Evolutionary conservation across 2,329 filamentous ascomycete species (phyloP).

Genomic region (Fusarium dimerum): DNA sequence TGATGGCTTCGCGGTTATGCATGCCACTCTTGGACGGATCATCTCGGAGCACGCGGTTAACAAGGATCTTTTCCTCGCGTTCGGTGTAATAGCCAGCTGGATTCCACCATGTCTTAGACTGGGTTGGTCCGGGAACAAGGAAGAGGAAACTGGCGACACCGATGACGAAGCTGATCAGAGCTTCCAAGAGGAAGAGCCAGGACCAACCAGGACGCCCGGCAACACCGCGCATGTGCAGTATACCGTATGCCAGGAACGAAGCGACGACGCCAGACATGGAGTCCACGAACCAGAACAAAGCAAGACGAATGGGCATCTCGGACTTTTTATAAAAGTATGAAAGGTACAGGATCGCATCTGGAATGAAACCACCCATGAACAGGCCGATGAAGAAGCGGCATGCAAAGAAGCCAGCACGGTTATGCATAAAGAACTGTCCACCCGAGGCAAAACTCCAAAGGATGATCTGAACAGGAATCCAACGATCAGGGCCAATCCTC

Average conservation of each 20-base stretch:
- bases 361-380: background rate
- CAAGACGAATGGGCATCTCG: constrained; percentile 17
- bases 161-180: constrained; percentile 31
- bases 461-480: constrained; percentile 30
- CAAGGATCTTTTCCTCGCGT: constrained; percentile 55
- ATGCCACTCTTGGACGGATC: constrained; percentile 61
- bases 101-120: constrained; percentile 56
- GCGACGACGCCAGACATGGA: constrained; percentile 19
- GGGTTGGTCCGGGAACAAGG: constrained; percentile 33
- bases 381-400: constrained; percentile 24
- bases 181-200: constrained; percentile 47
- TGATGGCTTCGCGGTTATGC: constrained; percentile 55
- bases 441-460: constrained; percentile 32
- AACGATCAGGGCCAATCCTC: constrained; percentile 39
- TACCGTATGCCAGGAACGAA: constrained; percentile 24
- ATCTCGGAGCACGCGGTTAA: constrained; percentile 57
- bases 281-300: constrained; percentile 14
- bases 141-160: constrained; percentile 24
- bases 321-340: constrained; percentile 42
- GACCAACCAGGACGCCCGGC: constrained; percentile 26
- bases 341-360: background rate
- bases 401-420: constrained; percentile 34
- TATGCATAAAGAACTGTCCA: constrained; percentile 36
- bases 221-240: constrained; percentile 25
- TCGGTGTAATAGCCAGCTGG: constrained; percentile 43